Evolutionary conservation across 2,329 filamentous ascomycete genomes (phyloP).

Genomic region (Penicillium concentricum): DNA sequence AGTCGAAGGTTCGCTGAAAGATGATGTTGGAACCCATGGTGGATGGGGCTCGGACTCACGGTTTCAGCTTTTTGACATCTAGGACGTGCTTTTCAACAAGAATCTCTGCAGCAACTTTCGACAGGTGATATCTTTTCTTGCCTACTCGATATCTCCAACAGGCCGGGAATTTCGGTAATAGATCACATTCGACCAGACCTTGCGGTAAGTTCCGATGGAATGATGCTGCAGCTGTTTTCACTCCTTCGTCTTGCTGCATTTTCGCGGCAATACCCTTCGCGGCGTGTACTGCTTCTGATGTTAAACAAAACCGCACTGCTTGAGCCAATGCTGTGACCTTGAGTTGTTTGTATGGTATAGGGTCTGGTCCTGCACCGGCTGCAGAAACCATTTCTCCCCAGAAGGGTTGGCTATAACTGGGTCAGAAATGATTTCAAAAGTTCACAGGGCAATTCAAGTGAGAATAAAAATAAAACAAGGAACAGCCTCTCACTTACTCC

Average conservation of each 20-base stretch:
- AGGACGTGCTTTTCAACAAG: conserved; percentile 16
- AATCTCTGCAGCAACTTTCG: conserved; percentile 20
- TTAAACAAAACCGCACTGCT: conserved; percentile 47
- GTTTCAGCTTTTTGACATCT: conserved; percentile 9
- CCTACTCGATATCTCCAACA: conserved; percentile 25
- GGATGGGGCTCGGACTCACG: neutral
- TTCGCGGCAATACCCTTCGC: conserved; percentile 37
- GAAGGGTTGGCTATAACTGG: conserved; percentile 45
- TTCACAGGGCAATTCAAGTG: neutral
- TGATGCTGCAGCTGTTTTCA: conserved; percentile 39
- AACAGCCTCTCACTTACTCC: conserved; percentile 48
- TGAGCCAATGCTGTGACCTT: conserved; percentile 45
- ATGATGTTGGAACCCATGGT: too few relatives aligned
- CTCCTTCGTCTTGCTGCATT: conserved; percentile 45
- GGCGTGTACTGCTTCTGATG: conserved; percentile 31
- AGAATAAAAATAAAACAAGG: too few relatives aligned
- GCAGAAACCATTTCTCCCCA: conserved; percentile 54
- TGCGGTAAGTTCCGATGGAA: conserved; percentile 42
- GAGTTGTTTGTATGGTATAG: conserved; percentile 48
- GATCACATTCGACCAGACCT: conserved; percentile 21
- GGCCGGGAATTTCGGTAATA: conserved; percentile 24
- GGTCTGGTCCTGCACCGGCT: conserved; percentile 49
- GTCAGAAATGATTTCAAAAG: neutral
- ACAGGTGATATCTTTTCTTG: conserved; percentile 14
- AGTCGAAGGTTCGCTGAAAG: neutral